phyloP scores from a whole-genome alignment of 768 basidiomycete species.

The Trametes punicea region DNA sequence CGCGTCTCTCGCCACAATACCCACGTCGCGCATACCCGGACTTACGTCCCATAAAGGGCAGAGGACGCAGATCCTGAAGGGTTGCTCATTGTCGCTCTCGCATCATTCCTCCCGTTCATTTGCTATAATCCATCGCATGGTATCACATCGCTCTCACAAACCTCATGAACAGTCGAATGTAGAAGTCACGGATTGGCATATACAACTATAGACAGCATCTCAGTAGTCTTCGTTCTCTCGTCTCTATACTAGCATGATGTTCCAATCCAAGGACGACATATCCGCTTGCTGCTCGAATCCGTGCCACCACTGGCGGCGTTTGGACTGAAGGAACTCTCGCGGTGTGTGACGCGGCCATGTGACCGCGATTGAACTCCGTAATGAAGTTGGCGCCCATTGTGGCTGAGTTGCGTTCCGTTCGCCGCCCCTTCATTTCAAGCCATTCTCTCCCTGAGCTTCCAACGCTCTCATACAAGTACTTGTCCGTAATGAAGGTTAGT shows the following conservation, averaged over 20 bases:
- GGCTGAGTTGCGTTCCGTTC: constrained; percentile 3
- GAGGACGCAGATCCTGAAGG: no score
- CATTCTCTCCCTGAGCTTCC: not conserved
- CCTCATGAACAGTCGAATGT: constrained; percentile 1
- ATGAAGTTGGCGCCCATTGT: constrained; percentile 13
- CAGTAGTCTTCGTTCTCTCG: constrained; percentile 1
- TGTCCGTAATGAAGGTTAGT: no score
- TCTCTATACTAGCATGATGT: constrained; percentile 6
- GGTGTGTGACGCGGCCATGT: constrained; percentile 12
- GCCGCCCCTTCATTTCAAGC: not conserved
- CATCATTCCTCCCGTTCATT: not conserved
- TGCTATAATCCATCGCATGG: not conserved
- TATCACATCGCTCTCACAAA: not conserved
- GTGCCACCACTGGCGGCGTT: no score
- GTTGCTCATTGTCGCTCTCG: not conserved
- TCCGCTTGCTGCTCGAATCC: not conserved
- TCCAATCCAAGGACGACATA: not conserved
- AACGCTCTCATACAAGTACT: no score
- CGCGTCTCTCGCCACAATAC: not conserved
- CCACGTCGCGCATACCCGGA: not conserved
- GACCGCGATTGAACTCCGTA: constrained; percentile 14
- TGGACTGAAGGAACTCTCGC: not conserved
- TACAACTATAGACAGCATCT: not conserved
- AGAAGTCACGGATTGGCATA: not conserved
- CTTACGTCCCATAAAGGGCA: no score